Evolutionary conservation across 2,329 filamentous ascomycete species (phyloP).

Genomic region (Cladosporium oxysporum): DNA sequence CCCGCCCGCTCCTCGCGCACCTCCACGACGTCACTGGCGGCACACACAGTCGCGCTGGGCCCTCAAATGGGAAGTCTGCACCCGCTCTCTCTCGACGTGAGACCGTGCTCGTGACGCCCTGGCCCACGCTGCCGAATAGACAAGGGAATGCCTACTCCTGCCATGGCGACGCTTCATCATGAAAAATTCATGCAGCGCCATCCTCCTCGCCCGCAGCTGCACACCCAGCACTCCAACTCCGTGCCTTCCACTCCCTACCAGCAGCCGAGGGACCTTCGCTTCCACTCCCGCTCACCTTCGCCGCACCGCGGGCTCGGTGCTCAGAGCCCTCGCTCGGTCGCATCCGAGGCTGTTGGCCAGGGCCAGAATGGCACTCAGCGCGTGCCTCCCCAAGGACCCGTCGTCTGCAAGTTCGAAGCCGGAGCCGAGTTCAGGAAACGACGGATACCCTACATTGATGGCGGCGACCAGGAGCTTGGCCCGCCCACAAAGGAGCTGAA

Average conservation of each 20-base stretch:
- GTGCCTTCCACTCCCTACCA: constrained; percentile 93
- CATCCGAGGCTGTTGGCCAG: constrained; percentile 81
- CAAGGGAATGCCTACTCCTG: constrained; percentile 11
- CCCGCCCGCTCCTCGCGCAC: constrained; percentile 3
- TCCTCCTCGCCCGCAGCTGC: constrained; percentile 31
- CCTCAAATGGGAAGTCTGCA: constrained; percentile 31
- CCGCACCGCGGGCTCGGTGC: constrained; percentile 70
- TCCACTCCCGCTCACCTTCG: constrained; percentile 77
- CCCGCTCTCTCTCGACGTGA: constrained; percentile 27
- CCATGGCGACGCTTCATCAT: constrained; percentile 24
- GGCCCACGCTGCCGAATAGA: constrained; percentile 12
- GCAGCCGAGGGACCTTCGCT: constrained; percentile 78
- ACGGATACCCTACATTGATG: constrained; percentile 80
- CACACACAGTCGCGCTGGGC: constrained; percentile 21
- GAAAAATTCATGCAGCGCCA: constrained; percentile 26
- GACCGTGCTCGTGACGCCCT: constrained; percentile 34
- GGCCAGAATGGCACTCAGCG: constrained; percentile 61
- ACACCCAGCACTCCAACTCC: constrained; percentile 73
- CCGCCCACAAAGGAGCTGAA: constrained; percentile 69
- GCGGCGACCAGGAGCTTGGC: constrained; percentile 77
- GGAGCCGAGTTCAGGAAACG: constrained; percentile 77
- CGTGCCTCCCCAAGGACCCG: constrained; percentile 39
- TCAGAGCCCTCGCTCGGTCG: constrained; percentile 85
- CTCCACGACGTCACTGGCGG: constrained; percentile 19
- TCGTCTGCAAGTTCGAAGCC: constrained; percentile 84